These are phyloP conservation scores for Rickenella mellea DNA, from an alignment of 768 basidiomycete genomes.

Conservation along the genomic window DNA sequence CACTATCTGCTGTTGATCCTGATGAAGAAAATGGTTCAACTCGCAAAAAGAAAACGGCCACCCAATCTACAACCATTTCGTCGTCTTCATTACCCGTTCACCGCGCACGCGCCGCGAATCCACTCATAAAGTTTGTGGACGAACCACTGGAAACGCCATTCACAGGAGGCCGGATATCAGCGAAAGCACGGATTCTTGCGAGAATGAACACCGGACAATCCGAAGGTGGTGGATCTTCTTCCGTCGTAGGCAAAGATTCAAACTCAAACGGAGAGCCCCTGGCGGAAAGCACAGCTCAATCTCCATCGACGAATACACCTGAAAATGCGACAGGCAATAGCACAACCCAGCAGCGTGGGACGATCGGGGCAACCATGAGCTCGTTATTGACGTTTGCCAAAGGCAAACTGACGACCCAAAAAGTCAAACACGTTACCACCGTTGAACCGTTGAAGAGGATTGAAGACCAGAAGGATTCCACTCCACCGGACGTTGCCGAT, in stretches of 20 bases:
- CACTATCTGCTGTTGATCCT: conserved; percentile 5
- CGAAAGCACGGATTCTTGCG: conserved; percentile 37
- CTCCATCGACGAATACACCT: conserved; percentile 6
- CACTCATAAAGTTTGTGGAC: conserved; percentile 45
- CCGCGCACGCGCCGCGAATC: conserved; percentile 39
- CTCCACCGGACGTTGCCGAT: conserved; percentile 2
- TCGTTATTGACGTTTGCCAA: conserved; percentile 47
- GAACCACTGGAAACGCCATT: conserved; percentile 15
- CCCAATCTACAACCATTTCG: conserved; percentile 1
- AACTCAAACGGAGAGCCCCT: too few species aligned
- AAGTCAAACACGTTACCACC: conserved; percentile 31
- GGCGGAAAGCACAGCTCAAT: too few species aligned
- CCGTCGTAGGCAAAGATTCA: too few species aligned
- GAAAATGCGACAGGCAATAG: conserved; percentile 6
- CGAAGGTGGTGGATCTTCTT: too few species aligned
- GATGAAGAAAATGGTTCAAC: not conserved
- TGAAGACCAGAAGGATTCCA: conserved; percentile 7
- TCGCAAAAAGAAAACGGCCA: conserved; percentile 6
- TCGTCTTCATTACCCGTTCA: conserved; percentile 23
- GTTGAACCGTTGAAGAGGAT: conserved; percentile 9
- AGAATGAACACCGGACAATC: conserved; percentile 11
- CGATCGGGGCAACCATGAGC: conserved; percentile 30
- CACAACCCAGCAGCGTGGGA: conserved; percentile 22
- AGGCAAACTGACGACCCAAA: conserved; percentile 40
- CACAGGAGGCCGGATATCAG: conserved; percentile 33